A percentile compares a stretch with the other conserved stretches of the same genome.
phyloP scores from a whole-genome alignment of 2,329 filamentous ascomycete genomes.

The Emergomyces pasteurianus region DNA sequence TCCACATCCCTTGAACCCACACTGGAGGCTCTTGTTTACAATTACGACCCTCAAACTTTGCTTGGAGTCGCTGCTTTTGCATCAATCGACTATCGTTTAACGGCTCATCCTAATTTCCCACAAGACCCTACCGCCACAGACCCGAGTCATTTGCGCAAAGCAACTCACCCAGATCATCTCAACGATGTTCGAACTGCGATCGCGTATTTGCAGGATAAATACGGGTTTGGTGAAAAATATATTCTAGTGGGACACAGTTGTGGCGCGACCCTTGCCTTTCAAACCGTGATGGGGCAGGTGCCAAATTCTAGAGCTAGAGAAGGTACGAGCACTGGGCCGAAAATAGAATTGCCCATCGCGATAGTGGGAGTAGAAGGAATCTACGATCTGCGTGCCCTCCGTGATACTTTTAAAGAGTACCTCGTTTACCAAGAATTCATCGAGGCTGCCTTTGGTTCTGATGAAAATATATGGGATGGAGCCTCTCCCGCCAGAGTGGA shows the following conservation, averaged over 20 bases:
- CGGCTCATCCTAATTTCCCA: slow-evolving; percentile 29
- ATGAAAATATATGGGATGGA: slow-evolving; percentile 26
- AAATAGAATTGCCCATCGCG: slow-evolving; percentile 21
- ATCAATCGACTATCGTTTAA: slow-evolving; percentile 37
- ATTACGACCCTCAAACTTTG: slow-evolving; percentile 1
- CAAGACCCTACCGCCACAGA: slow-evolving; percentile 22
- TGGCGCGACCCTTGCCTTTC: slow-evolving; percentile 36
- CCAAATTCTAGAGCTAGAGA: slow-evolving; percentile 4
- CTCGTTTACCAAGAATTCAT: slow-evolving; percentile 29
- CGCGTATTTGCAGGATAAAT: slow-evolving; percentile 29
- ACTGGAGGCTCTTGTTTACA: slow-evolving; percentile 20
- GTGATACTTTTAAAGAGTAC: slow-evolving; percentile 21
- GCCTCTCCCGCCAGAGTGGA: slow-evolving; percentile 28
- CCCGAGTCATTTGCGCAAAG: slow-evolving; percentile 21
- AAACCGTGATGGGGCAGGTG: slow-evolving; percentile 27
- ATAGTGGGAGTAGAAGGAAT: slow-evolving; percentile 35
- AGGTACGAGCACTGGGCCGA: slow-evolving; percentile 5
- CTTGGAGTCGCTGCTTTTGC: slow-evolving; percentile 28
- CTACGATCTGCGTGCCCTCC: slow-evolving; percentile 30
- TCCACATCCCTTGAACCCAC: slow-evolving; percentile 25
- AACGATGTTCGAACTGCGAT: slow-evolving; percentile 31
- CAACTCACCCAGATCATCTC: slow-evolving; percentile 36
- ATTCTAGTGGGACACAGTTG: slow-evolving; percentile 37
- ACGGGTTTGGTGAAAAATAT: slow-evolving; percentile 28
- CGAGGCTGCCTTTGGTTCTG: slow-evolving; percentile 31